Evolutionary conservation across 345 rosid species (phyloP), one percentile per base, ranked within the genome.

Genomic region (Lagerstroemia speciosa): DNA sequence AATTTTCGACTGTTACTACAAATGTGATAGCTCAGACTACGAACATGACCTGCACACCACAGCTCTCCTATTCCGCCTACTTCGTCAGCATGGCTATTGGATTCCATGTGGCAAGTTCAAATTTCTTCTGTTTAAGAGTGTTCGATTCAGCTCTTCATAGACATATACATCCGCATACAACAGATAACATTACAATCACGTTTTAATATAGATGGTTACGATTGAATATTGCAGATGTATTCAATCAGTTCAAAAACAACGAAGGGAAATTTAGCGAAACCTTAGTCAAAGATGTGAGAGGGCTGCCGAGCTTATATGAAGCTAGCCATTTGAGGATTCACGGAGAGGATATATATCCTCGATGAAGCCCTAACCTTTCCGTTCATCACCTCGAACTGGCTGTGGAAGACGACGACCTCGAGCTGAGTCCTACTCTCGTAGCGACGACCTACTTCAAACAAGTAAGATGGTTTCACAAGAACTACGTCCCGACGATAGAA

Each of bases 311-410:
- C 26, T 76, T 85, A 10, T 85, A 81, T 16, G 83, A 83, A 57
- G 82, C 82, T 0, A 63, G 86, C 1, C 72, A 80, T 65, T 69
- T 80, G 3, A 71, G 76, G 5, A 40, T 72, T 2, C 72, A 71
- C 1, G 80, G 78, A 36, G 87, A 85, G 52, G 65, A 45, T 5
- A 73, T 75, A 31, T n/a, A 73, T 75, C 36, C 71, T 85, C 5
- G 78, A 78, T 24, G 78, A 78, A 32, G 83, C 80, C 19, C 75
- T 83, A 22, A 57, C 67, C 27, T 85, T 78, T 67, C 65, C 83
- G 22, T 31, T 6, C 38, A 67, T 22, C 26, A 75, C 3, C 74
- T 72, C 36, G 26, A 72, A 16, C 14, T 16, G 8, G 46, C 46
- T 14, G 14, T 7, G 16, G 11, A 41, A 41, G 14, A 41, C 14